phyloP scores from a whole-genome alignment of 176 grass and related monocot genomes.

The Carex kokanica region DNA sequence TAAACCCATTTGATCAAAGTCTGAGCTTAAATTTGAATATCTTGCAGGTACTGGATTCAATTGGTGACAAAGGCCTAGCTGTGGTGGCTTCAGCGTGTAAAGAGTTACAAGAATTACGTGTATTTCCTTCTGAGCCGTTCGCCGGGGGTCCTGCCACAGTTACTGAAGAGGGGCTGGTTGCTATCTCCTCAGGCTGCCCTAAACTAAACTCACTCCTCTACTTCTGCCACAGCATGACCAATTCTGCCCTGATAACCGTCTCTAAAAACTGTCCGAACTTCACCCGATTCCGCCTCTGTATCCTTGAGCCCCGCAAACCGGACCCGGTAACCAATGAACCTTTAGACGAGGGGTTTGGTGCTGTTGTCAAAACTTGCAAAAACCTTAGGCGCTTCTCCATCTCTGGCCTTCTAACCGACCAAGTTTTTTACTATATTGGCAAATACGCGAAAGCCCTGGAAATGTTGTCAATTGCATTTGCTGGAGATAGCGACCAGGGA shows the following conservation, averaged over 20 bases:
- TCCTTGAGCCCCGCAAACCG: constrained; percentile 35
- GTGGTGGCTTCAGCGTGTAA: constrained; percentile 46
- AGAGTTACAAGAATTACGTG: constrained; percentile 57
- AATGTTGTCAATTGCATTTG: constrained; percentile 52
- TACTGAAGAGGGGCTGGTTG: constrained; percentile 66
- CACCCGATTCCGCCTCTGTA: constrained; percentile 48
- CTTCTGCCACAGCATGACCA: constrained; percentile 65
- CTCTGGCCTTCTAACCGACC: constrained; percentile 52
- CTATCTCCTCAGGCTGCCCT: constrained; percentile 50
- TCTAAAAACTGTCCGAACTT: constrained; percentile 52
- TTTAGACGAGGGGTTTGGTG: constrained; percentile 69
- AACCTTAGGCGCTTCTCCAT: constrained; percentile 47
- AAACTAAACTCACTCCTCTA: constrained; percentile 58
- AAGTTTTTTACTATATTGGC: constrained; percentile 64
- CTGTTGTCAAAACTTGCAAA: constrained; percentile 63
- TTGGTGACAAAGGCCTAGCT: constrained; percentile 61
- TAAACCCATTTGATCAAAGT: neutral
- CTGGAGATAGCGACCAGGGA: constrained; percentile 45
- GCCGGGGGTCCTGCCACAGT: constrained; percentile 22
- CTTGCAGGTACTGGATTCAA: constrained; percentile 50
- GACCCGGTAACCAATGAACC: constrained; percentile 58
- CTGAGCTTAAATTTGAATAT: neutral
- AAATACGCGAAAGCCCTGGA: constrained; percentile 60
- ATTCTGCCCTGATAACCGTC: constrained; percentile 45
- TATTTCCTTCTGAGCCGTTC: constrained; percentile 33